These are phyloP conservation scores for Colletotrichum lupini DNA, from an alignment of 2,329 filamentous ascomycete species.

Conservation along the genomic window DNA sequence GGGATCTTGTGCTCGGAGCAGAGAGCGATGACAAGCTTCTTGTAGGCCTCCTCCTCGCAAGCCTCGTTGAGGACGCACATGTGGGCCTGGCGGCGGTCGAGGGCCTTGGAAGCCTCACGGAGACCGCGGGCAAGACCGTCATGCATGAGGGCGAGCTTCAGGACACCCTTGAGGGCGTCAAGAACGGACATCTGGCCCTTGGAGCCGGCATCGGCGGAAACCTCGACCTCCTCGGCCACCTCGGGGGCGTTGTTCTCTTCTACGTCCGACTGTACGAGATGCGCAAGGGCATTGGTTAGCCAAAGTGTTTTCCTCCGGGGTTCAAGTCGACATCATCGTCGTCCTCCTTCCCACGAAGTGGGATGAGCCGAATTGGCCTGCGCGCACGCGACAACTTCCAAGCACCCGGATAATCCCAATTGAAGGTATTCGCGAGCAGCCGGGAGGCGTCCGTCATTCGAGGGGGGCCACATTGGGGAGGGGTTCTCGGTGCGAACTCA, in stretches of 20 bases:
- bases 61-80: constrained; percentile 99
- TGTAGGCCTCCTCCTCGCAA: constrained; percentile 99
- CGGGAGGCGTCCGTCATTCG: too few species aligned
- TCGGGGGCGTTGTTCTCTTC: constrained; percentile 96
- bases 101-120: constrained; percentile 97
- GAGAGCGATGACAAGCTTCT: constrained; percentile 99
- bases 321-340: not conserved
- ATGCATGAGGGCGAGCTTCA: constrained; percentile 99
- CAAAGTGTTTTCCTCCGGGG: constrained; percentile 11
- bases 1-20: constrained; percentile 99
- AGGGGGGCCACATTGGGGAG: not conserved
- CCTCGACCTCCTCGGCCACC: constrained; percentile 91
- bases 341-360: not conserved
- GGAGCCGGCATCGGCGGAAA: constrained; percentile 87
- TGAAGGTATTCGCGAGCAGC: not conserved
- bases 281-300: constrained; percentile 36
- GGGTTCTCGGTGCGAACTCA: constrained; percentile 51
- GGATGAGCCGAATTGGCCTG: not conserved
- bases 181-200: constrained; percentile 98
- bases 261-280: constrained; percentile 89
- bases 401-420: not conserved
- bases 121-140: constrained; percentile 98
- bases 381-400: not conserved
- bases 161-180: constrained; percentile 97
- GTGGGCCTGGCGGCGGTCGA: constrained; percentile 98